Evolutionary conservation across 1,284 basidiomycete genomes (phyloP).

Genomic region (Wallemia ichthyophaga): DNA sequence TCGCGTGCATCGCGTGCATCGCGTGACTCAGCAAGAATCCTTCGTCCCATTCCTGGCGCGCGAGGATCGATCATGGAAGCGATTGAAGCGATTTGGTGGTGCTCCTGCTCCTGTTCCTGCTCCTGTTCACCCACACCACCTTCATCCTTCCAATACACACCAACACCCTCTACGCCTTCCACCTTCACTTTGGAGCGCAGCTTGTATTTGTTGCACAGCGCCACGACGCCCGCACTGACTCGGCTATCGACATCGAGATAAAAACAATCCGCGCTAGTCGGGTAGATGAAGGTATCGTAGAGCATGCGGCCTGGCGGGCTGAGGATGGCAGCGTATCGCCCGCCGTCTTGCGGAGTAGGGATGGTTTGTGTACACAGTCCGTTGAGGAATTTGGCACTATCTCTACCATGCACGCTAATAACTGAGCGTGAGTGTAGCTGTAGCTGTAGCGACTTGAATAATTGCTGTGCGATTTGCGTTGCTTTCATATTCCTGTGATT

Average conservation of each 20-base stretch:
- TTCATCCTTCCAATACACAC: neutral
- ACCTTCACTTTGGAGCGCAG: conserved; percentile 69
- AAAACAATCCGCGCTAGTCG: conserved; percentile 9
- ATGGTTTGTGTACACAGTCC: conserved; percentile 44
- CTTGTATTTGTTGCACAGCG: conserved; percentile 50
- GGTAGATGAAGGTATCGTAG: conserved; percentile 62
- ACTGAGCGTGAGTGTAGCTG: conserved; percentile 32
- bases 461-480: conserved; percentile 17
- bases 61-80: no score
- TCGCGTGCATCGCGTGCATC: no score
- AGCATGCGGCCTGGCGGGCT: conserved; percentile 66
- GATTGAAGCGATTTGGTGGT: no score
- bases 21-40: no score
- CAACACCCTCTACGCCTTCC: conserved; percentile 31
- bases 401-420: conserved; percentile 45
- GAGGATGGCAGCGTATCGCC: conserved; percentile 49
- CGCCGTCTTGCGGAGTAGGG: conserved; percentile 21
- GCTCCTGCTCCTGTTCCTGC: no score
- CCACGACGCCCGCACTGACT: conserved; percentile 16
- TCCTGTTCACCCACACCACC: no score
- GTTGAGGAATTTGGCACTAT: conserved; percentile 60
- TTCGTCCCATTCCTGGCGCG: no score
- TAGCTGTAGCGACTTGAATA: no score
- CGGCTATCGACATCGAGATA: neutral
- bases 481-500: no score